Evolutionary conservation across 2,329 filamentous ascomycete species (phyloP), one percentile per base, ranked within the genome.

Genomic region (Claviceps pazoutovae): DNA sequence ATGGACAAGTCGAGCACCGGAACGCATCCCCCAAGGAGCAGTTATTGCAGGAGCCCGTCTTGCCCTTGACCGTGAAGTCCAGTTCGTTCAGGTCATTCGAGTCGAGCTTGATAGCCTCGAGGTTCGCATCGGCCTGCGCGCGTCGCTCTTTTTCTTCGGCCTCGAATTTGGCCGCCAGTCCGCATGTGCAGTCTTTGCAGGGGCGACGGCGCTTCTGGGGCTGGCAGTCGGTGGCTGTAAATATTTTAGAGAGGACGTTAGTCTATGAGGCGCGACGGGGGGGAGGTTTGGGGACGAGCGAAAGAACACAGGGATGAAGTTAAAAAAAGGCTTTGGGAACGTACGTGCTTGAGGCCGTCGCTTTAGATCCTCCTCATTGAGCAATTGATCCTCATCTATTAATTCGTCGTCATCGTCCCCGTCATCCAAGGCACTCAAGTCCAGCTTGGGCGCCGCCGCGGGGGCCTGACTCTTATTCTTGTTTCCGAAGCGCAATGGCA

Each of bases 181-280:
- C 93, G 64, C 93, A 98, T 8, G 87, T 91, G 74, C 93, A 98
- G 73, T 98, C 93, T 71, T 98, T 97, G 76, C 93, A 98, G 53
- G 93, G 89, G 56, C 90, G 83, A 51, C 91, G 84, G 59, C 91
- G 83, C 73, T 95, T 95, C 70, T 93, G 88, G 47, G 91, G 90
- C 54, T 83, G 81, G 68, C 93, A 98, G 65, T 94, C 88, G 26
- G 84, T 79, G 50, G 93, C 90, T 79, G 56, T 53, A 21, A 7
- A 14, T n/a, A 9, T 26, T 11, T 7, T 14, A 30, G 45, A 45
- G 26, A 23, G 38, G 1, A 46, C 17, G 5, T 47, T 38, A 48
- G 46, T 48, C 16, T 48, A 6, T 43, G 13, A 43, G 11, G 19
- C 4, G 16, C 17, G 41, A 42, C 19, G 4, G 1, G 38, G 6